phyloP scores from a whole-genome alignment of 2,329 filamentous ascomycete genomes.

The Nemania serpens region DNA sequence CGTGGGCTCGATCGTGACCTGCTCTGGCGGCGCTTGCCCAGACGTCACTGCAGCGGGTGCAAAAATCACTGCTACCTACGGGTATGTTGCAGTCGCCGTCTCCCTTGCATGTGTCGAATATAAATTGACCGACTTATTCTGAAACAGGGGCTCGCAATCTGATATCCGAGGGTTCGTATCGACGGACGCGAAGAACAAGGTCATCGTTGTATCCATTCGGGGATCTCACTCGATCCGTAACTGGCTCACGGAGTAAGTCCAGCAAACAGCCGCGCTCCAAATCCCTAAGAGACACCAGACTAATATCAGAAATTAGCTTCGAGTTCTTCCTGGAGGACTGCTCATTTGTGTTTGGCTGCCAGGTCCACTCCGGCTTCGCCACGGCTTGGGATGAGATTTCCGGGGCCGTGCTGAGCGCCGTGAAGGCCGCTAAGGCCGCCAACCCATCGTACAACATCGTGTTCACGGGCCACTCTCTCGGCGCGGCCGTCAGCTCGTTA shows the following conservation, averaged over 20 bases:
- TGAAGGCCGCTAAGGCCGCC: slow-evolving; percentile 49
- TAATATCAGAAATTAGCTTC: slow-evolving; percentile 38
- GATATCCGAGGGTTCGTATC: slow-evolving; percentile 58
- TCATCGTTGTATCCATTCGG: slow-evolving; percentile 65
- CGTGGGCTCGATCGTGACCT: slow-evolving; percentile 49
- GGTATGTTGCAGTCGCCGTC: not conserved
- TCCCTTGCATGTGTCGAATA: not conserved
- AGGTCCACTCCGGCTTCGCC: slow-evolving; percentile 62
- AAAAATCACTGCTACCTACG: slow-evolving; percentile 48
- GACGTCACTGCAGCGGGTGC: slow-evolving; percentile 49
- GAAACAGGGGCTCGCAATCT: slow-evolving; percentile 46
- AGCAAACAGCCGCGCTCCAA: not conserved
- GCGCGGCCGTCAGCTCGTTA: slow-evolving; percentile 66
- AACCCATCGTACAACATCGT: slow-evolving; percentile 60
- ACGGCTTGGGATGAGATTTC: slow-evolving; percentile 62
- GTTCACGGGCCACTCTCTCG: slow-evolving; percentile 71
- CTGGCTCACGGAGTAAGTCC: slow-evolving; percentile 58
- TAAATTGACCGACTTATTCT: slow-evolving; percentile 23
- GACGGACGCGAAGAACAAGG: slow-evolving; percentile 51
- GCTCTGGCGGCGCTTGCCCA: slow-evolving; percentile 50
- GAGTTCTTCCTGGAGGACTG: slow-evolving; percentile 46
- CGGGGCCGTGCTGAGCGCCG: slow-evolving; percentile 46
- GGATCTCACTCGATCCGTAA: slow-evolving; percentile 64
- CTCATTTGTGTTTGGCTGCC: slow-evolving; percentile 52
- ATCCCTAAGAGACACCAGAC: not conserved